Evolutionary conservation across 148 eudicot genomes (phyloP).

Genomic region (Talinum fruticosum): DNA sequence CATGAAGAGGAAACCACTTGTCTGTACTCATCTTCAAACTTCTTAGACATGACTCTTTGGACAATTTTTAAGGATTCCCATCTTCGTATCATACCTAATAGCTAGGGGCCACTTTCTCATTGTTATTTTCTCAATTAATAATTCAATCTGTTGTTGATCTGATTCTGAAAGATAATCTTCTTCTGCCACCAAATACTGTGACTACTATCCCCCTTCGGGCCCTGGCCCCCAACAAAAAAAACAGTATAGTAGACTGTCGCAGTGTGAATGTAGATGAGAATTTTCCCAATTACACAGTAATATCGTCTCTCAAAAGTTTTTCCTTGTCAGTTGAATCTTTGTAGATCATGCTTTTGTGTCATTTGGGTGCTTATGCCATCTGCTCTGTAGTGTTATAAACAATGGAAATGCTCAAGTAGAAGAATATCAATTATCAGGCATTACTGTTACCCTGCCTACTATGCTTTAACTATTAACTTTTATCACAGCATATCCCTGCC

Average conservation of each 20-base stretch:
- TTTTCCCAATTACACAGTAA: neutral
- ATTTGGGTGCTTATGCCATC: neutral
- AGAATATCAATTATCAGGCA: neutral
- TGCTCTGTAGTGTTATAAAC: neutral
- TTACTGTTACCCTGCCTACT: neutral
- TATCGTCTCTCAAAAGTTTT: neutral
- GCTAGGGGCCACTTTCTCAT: too few relatives aligned
- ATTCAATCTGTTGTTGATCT: neutral
- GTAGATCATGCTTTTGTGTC: neutral
- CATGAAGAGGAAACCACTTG: neutral
- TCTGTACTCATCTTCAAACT: neutral
- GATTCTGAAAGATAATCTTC: too few relatives aligned
- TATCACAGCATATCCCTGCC: neutral
- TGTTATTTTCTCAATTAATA: neutral
- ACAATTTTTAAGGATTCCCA: neutral
- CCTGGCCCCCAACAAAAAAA: too few relatives aligned
- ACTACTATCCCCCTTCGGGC: too few relatives aligned
- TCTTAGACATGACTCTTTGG: neutral
- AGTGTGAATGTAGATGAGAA: too few relatives aligned
- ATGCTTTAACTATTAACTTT: neutral
- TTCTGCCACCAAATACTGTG: too few relatives aligned
- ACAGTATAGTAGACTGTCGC: too few relatives aligned
- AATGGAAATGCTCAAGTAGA: neutral
- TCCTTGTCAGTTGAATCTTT: slow-evolving; percentile 2
- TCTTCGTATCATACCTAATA: too few relatives aligned